Percentiles rank a stretch among this genome's conserved stretches.
Evolutionary conservation across 768 basidiomycete species (phyloP).

Genomic region (Hygrophoropsis aurantiaca): DNA sequence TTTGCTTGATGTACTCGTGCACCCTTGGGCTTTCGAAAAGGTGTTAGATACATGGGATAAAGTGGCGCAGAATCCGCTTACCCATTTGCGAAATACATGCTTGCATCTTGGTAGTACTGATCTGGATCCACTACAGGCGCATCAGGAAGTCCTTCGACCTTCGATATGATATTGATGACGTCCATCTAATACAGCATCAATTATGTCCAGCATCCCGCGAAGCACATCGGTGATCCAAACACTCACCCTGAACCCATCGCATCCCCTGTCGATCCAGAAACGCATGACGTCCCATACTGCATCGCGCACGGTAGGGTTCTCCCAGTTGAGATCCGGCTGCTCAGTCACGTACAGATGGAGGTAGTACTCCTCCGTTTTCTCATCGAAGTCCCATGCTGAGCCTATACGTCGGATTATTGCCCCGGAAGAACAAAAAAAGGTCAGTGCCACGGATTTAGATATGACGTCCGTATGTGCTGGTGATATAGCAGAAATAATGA

Average conservation of each 20-base stretch:
- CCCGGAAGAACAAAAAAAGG: neutral
- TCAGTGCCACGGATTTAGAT: neutral
- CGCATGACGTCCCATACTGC: constrained; percentile 65
- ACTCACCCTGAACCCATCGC: constrained; percentile 72
- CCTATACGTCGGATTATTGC: constrained; percentile 32
- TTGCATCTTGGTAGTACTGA: constrained; percentile 53
- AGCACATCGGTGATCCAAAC: constrained; percentile 1
- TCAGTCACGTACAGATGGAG: constrained; percentile 65
- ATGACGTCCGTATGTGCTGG: too few relatives aligned
- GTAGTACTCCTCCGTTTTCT: constrained; percentile 65
- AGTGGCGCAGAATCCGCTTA: constrained; percentile 22
- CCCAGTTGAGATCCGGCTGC: constrained; percentile 81
- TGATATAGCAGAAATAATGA: too few relatives aligned
- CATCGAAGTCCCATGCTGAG: constrained; percentile 72
- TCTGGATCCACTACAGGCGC: constrained; percentile 55
- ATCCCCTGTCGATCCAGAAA: constrained; percentile 75
- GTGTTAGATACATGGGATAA: neutral
- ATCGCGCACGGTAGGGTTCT: constrained; percentile 58
- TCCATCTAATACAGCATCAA: constrained; percentile 48
- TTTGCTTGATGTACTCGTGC: constrained; percentile 67
- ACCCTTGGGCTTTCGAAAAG: constrained; percentile 51
- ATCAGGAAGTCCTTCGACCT: constrained; percentile 62
- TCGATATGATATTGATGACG: constrained; percentile 69
- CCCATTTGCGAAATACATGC: constrained; percentile 61
- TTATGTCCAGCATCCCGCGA: neutral